These are phyloP conservation scores for Dispira parvispora DNA, from an alignment of 192 early-diverging fungal species.

Conservation along the genomic window DNA sequence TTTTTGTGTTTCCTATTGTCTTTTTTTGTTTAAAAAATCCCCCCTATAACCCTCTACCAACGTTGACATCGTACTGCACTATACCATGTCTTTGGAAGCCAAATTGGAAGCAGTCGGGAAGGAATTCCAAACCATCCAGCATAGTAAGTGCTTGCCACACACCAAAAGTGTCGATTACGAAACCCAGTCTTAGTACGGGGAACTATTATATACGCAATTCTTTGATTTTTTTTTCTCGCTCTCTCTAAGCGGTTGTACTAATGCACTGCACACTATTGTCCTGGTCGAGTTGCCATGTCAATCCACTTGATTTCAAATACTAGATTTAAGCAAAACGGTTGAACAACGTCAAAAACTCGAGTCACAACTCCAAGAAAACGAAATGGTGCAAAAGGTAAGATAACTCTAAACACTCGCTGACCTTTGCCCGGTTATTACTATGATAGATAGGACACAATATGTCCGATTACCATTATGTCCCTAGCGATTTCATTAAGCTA, in stretches of 20 bases:
- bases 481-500: no score
- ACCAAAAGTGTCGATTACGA: no score
- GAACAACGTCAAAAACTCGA: conserved; percentile 66
- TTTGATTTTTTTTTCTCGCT: not conserved
- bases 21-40: no score
- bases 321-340: conserved; percentile 64
- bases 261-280: not conserved
- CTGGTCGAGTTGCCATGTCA: not conserved
- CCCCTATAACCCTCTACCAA: no score
- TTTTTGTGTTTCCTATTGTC: no score
- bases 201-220: no score
- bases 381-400: conserved; percentile 63
- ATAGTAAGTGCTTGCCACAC: not conserved
- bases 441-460: no score
- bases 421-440: no score
- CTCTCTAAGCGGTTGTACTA: not conserved
- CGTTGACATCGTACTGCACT: no score
- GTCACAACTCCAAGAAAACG: conserved; percentile 93
- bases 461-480: no score
- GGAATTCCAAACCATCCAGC: not conserved
- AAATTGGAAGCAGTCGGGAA: not conserved
- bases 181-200: no score
- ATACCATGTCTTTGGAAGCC: conserved; percentile 8
- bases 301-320: not conserved
- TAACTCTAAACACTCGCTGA: not conserved